Evolutionary conservation across 1,139 yeast species (phyloP).

Genomic region (Taiozyma sp.): DNA sequence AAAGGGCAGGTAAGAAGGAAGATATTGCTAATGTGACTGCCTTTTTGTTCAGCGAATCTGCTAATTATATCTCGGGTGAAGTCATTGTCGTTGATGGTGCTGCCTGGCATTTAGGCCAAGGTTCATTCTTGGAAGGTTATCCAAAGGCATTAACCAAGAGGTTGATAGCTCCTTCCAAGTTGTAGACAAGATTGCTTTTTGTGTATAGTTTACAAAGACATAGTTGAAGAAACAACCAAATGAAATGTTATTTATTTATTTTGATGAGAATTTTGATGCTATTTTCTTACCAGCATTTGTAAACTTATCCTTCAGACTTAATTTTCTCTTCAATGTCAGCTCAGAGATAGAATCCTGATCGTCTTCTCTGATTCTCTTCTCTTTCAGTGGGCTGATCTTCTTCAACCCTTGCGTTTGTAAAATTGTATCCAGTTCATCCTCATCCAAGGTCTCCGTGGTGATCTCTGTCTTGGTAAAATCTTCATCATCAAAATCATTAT

Average conservation of each 20-base stretch:
- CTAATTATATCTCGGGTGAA: conserved; percentile 73
- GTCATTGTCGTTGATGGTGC: conserved; percentile 87
- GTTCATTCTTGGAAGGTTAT: conserved; percentile 31
- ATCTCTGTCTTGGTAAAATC: background rate
- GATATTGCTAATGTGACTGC: conserved; percentile 92
- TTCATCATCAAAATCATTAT: conserved; percentile 2
- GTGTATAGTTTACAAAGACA: background rate
- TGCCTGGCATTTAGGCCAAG: conserved; percentile 73
- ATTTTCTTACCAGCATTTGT: conserved; percentile 28
- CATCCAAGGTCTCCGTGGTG: background rate
- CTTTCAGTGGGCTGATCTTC: background rate
- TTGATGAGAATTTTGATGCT: conserved; percentile 21
- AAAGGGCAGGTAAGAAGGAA: conserved; percentile 64
- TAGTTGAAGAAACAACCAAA: background rate
- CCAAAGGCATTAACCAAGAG: conserved; percentile 33
- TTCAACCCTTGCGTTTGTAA: background rate
- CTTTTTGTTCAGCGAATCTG: conserved; percentile 79
- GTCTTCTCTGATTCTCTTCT: conserved; percentile 16
- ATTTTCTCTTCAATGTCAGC: conserved; percentile 13
- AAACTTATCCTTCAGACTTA: conserved; percentile 21
- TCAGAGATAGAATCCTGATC: conserved; percentile 8
- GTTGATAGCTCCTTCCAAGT: conserved; percentile 25
- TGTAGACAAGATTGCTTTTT: conserved; percentile 10
- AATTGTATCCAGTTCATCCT: background rate
- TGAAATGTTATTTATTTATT: background rate